phyloP scores from a whole-genome alignment of 768 basidiomycete genomes.

The Cystobasidiopsis lactophilus region DNA sequence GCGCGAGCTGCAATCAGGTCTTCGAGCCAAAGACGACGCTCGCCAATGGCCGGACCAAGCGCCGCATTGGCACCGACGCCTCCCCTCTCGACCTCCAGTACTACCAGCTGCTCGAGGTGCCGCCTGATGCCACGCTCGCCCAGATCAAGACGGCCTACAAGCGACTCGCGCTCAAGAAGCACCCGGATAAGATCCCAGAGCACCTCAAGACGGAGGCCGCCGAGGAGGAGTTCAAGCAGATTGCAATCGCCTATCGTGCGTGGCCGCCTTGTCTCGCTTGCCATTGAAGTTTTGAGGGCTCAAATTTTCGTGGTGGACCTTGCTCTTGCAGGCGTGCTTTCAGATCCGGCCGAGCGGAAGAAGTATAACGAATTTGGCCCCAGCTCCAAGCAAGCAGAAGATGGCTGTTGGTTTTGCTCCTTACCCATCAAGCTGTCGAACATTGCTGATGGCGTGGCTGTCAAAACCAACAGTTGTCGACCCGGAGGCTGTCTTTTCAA shows the following conservation, averaged over 20 bases:
- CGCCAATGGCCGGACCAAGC: no score
- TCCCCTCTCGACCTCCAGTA: slow-evolving; percentile 66
- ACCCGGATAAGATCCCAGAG: slow-evolving; percentile 47
- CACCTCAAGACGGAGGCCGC: slow-evolving; percentile 67
- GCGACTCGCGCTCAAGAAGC: slow-evolving; percentile 52
- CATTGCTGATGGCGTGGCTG: slow-evolving; percentile 25
- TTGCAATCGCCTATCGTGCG: slow-evolving; percentile 45
- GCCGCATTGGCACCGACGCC: no score
- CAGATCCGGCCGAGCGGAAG: slow-evolving; percentile 46
- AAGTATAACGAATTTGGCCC: slow-evolving; percentile 75
- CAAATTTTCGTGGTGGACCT: neutral
- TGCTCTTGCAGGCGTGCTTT: slow-evolving; percentile 46
- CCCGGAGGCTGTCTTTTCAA: slow-evolving; percentile 36
- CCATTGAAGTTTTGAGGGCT: no score
- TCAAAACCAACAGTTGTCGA: no score
- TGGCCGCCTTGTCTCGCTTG: no score
- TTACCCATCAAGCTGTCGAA: slow-evolving; percentile 23
- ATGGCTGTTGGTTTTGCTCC: slow-evolving; percentile 28
- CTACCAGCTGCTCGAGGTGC: slow-evolving; percentile 54
- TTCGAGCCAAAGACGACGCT: no score
- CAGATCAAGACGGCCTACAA: slow-evolving; percentile 85
- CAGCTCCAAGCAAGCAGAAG: slow-evolving; percentile 50
- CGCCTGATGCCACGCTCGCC: slow-evolving; percentile 50
- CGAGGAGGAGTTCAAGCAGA: slow-evolving; percentile 41
- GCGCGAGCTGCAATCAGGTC: no score